Evolutionary conservation across 495 filamentous ascomycete species (phyloP).

Genomic region (Podospora anserina): DNA sequence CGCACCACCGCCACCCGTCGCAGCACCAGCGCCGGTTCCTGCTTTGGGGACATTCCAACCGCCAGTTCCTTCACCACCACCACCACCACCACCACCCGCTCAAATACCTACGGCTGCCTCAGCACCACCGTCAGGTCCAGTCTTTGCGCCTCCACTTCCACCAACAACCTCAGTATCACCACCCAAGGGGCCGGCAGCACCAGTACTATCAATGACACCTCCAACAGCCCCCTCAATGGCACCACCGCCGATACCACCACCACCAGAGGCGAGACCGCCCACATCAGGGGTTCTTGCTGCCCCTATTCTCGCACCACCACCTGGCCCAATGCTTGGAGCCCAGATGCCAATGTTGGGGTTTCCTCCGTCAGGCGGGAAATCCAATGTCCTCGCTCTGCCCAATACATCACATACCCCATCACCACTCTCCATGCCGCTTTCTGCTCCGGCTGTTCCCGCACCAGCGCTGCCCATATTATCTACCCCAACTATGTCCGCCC

Average conservation of each 20-base stretch:
- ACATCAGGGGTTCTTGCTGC: conserved; percentile 43
- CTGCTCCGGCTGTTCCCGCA: conserved; percentile 14
- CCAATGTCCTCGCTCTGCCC: conserved; percentile 44
- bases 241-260: conserved; percentile 28
- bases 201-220: conserved; percentile 6
- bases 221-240: conserved; percentile 26
- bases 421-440: conserved; percentile 33
- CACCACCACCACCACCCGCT: not conserved
- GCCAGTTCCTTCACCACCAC: not conserved
- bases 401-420: conserved; percentile 43
- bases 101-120: conserved; percentile 4
- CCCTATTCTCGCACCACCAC: conserved; percentile 37
- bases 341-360: conserved; percentile 28
- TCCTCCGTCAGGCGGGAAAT: conserved; percentile 21
- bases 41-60: not conserved
- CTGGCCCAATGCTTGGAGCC: conserved; percentile 25
- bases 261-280: conserved; percentile 34
- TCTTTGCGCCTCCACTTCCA: conserved; percentile 18
- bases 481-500: conserved; percentile 15
- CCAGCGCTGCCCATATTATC: conserved; percentile 1
- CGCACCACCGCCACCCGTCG: not conserved
- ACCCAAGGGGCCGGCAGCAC: not conserved
- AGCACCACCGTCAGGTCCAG: conserved; percentile 8
- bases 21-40: not conserved
- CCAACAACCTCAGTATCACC: not conserved